Evolutionary conservation across 371 early-diverging fungal genomes (phyloP).

Genomic region (Actinomucor elegans): DNA sequence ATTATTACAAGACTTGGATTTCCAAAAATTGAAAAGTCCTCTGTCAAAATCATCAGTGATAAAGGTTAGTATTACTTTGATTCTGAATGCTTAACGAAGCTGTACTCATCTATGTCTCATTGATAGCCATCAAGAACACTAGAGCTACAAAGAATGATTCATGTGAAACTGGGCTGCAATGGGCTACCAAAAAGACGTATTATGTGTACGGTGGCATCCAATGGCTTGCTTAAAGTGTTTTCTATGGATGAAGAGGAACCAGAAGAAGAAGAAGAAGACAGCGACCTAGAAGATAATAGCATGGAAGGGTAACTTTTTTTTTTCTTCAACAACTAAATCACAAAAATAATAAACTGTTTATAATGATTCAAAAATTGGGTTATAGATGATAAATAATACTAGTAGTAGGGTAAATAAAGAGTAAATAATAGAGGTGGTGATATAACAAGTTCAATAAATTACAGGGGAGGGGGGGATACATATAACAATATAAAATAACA

Average conservation of each 20-base stretch:
- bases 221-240: constrained; percentile 5
- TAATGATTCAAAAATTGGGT: no score
- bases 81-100: no score
- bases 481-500: background rate
- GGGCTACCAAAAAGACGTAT: constrained; percentile 18
- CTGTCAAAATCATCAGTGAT: background rate
- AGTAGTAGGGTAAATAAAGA: background rate
- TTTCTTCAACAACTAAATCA: no score
- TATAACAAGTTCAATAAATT: background rate
- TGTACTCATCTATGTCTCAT: background rate
- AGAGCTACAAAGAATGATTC: constrained; percentile 8
- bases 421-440: no score
- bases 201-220: constrained; percentile 9
- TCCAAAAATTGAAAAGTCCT: background rate
- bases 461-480: background rate
- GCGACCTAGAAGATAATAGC: no score
- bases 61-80: constrained; percentile 9
- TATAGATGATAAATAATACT: no score
- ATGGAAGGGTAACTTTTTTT: no score
- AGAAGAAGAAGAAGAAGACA: background rate
- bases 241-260: constrained; percentile 15
- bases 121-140: constrained; percentile 1
- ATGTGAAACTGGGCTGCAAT: constrained; percentile 22
- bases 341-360: no score
- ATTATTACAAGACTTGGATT: background rate